Evolutionary conservation across 164 flowering plant genomes (phyloP), one percentile per base, ranked within the genome.

Genomic region (Kalanchoe fedtschenkoi): DNA sequence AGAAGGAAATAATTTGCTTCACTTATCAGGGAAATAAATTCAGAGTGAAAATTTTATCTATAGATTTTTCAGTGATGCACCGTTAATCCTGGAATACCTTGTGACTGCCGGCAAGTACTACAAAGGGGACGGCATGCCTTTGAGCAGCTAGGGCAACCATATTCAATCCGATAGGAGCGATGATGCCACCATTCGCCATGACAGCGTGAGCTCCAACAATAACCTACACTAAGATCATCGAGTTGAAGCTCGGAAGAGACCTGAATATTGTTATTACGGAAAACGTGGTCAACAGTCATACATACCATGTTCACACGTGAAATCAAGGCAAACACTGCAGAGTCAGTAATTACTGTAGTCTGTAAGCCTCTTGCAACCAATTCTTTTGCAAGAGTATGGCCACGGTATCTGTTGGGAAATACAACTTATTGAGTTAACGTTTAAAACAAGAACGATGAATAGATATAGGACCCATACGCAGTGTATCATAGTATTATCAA

Each of bases 201-300:
- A 95, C 86, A 70, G 96, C 97, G 83, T 91, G 99, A 70, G 96
- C 99, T 71, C 99, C 99, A 73, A 95, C 95, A 47, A 95, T 87
- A 46, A 95, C 99, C 99, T 95, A 66, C 13, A 63, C 34, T 44
- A 55, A 26, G 51, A 67, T 42, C 66, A 61, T 51, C 28, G 63
- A 67, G 34, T 34, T 37, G 13, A 58, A 32, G 22, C 15, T 28
- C 44, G 54, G 37, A 67, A 59, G 35, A 68, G 29, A 43, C 11
- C 43, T 60, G 21, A 29, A 46, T 66, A 29, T 41, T 13, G 22
- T 26, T 19, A 0, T 11, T 4, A 28, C 19, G 37, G 14, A 56
- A 28, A 38, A 29, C 57, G 16, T 43, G 16, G 4, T 37, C 13
- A 62, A 64, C 61, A 17, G 42, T 44, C 21, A 22, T 19, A 42